phyloP scores from a whole-genome alignment of 139 green algal genomes.

The Chlorella sp. region DNA sequence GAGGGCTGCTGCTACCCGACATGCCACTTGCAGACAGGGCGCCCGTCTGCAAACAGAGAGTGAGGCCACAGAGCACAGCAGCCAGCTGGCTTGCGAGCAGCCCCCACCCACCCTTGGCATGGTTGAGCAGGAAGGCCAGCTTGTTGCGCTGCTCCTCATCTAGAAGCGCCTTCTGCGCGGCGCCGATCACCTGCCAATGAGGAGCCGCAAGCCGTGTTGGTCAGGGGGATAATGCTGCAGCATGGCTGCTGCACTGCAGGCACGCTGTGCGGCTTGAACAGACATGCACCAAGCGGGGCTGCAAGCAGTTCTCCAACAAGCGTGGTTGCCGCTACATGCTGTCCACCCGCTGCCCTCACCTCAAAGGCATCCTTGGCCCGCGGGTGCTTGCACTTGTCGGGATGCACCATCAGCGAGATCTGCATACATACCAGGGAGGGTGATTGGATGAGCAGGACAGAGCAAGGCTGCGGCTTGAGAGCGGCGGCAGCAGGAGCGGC shows the following conservation, averaged over 20 bases:
- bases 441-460: not conserved
- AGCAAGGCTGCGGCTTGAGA: too few relatives aligned
- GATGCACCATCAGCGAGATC: conserved; percentile 77
- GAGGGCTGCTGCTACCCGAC: too few relatives aligned
- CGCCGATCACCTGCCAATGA: conserved; percentile 60
- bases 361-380: conserved; percentile 87
- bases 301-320: too few relatives aligned
- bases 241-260: too few relatives aligned
- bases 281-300: too few relatives aligned
- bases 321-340: too few relatives aligned
- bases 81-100: not conserved
- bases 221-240: too few relatives aligned
- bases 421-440: not conserved
- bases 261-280: too few relatives aligned
- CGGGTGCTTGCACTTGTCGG: conserved; percentile 83
- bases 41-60: too few relatives aligned
- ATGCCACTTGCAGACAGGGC: too few relatives aligned
- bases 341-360: not conserved
- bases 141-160: conserved; percentile 76
- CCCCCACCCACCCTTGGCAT: conserved; percentile 65
- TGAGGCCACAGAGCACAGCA: too few relatives aligned
- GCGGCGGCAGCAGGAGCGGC: not conserved
- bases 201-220: not conserved
- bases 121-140: conserved; percentile 68
- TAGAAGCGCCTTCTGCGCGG: conserved; percentile 79